Evolutionary conservation across 208 protist genomes (phyloP).

Genomic region (Leishmania amazonensis): DNA sequence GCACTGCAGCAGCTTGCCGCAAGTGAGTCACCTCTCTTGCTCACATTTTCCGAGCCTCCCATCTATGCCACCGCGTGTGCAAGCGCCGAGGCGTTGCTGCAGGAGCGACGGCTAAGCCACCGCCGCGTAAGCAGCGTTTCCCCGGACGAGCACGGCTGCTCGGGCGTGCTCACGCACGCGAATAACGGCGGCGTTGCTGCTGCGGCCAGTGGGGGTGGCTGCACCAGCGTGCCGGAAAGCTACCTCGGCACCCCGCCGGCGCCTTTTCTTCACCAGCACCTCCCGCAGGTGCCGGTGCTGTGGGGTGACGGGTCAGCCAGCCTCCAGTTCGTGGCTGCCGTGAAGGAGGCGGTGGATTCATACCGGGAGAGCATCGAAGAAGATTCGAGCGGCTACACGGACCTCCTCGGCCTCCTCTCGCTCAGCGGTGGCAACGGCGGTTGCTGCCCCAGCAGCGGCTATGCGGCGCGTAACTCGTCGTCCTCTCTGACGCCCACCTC

Average conservation of each 20-base stretch:
- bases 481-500: background rate
- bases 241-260: constrained; percentile 11
- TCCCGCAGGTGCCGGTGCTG: constrained; percentile 39
- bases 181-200: background rate
- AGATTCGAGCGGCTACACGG: constrained; percentile 34
- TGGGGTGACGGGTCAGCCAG: constrained; percentile 45
- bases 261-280: constrained; percentile 12
- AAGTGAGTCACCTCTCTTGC: constrained; percentile 26
- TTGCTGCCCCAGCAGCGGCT: background rate
- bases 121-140: constrained; percentile 3
- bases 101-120: constrained; percentile 16
- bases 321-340: constrained; percentile 40
- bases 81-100: constrained; percentile 23
- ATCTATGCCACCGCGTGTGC: constrained; percentile 24
- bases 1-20: constrained; percentile 12
- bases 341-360: constrained; percentile 35
- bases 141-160: constrained; percentile 12
- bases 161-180: background rate
- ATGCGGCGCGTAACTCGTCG: background rate
- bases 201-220: background rate
- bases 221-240: constrained; percentile 7
- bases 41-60: constrained; percentile 33
- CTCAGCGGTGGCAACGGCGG: background rate
- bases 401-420: constrained; percentile 31
- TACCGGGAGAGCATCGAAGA: constrained; percentile 37